Conservation (phyloP, 371 early-diverging fungal species). For the Saksenaea oblongispora region DNA sequence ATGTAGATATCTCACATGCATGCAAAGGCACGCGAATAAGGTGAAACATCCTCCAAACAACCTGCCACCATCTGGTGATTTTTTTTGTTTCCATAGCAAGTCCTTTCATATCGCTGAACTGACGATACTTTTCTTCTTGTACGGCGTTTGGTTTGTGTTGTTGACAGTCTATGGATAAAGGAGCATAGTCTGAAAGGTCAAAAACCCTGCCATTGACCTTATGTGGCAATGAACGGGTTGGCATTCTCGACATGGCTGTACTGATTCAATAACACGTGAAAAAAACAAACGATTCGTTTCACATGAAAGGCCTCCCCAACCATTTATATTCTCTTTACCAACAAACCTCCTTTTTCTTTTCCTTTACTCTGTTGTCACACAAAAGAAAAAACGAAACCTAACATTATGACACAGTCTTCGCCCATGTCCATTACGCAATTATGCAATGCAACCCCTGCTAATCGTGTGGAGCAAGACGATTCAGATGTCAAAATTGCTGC, state of each 20-base stretch:
- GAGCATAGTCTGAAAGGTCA: not conserved
- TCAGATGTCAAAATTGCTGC: constrained; percentile 64
- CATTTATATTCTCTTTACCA: constrained; percentile 10
- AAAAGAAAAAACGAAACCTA: not conserved
- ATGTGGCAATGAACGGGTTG: not conserved
- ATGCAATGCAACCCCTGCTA: constrained; percentile 20
- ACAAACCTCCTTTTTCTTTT: constrained; percentile 1
- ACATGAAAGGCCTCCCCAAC: constrained; percentile 7
- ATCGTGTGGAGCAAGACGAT: constrained; percentile 27
- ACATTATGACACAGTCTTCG: constrained; percentile 20
- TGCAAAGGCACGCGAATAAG: not conserved
- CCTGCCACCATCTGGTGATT: not conserved
- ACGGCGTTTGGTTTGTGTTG: not conserved
- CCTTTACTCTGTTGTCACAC: constrained; percentile 6
- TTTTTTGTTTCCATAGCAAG: not conserved
- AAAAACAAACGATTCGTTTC: constrained; percentile 5
- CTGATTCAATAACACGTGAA: constrained; percentile 1
- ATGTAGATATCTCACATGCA: not conserved
- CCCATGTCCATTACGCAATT: constrained; percentile 38
- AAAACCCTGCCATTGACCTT: not conserved
- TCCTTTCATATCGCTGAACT: no score
- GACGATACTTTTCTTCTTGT: not conserved
- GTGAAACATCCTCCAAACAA: not conserved
- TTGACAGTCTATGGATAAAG: not conserved
- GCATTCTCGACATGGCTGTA: constrained; percentile 1